phyloP scores from a whole-genome alignment of 495 filamentous ascomycete genomes.

The Chaetomium fimeti region DNA sequence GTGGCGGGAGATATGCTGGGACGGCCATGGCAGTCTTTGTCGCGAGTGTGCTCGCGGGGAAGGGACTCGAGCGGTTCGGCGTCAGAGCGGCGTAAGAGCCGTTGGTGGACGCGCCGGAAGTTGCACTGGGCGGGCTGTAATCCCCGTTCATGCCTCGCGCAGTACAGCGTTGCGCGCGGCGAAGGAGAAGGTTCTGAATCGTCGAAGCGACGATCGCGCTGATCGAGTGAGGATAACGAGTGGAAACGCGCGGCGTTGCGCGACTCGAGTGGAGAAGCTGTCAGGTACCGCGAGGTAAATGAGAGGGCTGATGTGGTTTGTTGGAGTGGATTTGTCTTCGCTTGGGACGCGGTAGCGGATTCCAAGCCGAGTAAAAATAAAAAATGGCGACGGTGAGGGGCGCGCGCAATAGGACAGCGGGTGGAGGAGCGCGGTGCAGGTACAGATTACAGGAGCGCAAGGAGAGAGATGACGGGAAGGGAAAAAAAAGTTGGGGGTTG shows the following conservation, averaged over 20 bases:
- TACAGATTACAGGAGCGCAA: slow-evolving; percentile 30
- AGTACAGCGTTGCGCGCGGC: slow-evolving; percentile 36
- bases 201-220: slow-evolving; percentile 43
- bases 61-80: slow-evolving; percentile 41
- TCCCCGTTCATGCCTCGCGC: slow-evolving; percentile 48
- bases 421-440: slow-evolving; percentile 34
- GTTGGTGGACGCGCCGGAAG: slow-evolving; percentile 36
- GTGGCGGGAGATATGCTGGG: slow-evolving; percentile 36
- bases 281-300: slow-evolving; percentile 21
- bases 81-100: slow-evolving; percentile 36
- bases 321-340: slow-evolving; percentile 14
- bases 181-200: slow-evolving; percentile 20
- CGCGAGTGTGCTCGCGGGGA: slow-evolving; percentile 33
- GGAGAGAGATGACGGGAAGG: slow-evolving; percentile 27
- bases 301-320: slow-evolving; percentile 10
- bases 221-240: slow-evolving; percentile 39
- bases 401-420: slow-evolving; percentile 31
- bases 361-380: slow-evolving; percentile 19
- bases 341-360: slow-evolving; percentile 26
- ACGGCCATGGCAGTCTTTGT: slow-evolving; percentile 45
- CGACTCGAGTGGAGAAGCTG: slow-evolving; percentile 25
- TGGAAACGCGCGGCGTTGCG: slow-evolving; percentile 22
- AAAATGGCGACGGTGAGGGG: slow-evolving; percentile 44
- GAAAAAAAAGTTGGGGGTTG: slow-evolving; percentile 38
- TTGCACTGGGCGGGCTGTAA: slow-evolving; percentile 36